These are phyloP conservation scores for Penicillium hesseltinei DNA, from an alignment of 2,329 filamentous ascomycete genomes.

Conservation along the genomic window DNA sequence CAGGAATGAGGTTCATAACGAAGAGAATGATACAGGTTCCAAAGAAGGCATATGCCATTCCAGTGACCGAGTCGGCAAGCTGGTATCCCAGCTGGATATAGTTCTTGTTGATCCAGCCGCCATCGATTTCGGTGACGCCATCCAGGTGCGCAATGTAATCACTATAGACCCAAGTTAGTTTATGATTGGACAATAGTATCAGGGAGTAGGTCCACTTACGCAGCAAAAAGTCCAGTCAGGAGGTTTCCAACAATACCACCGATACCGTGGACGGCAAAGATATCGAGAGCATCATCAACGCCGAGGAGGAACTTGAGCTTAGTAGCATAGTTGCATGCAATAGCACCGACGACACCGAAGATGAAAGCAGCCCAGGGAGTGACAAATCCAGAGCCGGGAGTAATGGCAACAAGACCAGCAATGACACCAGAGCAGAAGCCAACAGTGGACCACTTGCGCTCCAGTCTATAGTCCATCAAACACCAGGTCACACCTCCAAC, in stretches of 20 bases:
- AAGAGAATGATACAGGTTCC: conserved; percentile 77
- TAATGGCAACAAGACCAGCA: conserved; percentile 82
- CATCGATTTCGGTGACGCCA: conserved; percentile 63
- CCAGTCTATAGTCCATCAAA: conserved; percentile 80
- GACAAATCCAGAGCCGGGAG: conserved; percentile 81
- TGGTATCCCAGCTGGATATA: conserved; percentile 84
- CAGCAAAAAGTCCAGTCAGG: conserved; percentile 77
- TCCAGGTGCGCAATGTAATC: conserved; percentile 83
- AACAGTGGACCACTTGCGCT: conserved; percentile 88
- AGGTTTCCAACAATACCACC: conserved; percentile 78
- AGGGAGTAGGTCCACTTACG: conserved; percentile 45
- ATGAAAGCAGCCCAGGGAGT: conserved; percentile 80
- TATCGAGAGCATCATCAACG: conserved; percentile 83
- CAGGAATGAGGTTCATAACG: conserved; percentile 74
- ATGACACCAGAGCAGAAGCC: conserved; percentile 91
- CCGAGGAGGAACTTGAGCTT: conserved; percentile 82
- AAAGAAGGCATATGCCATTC: conserved; percentile 74
- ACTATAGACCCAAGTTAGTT: conserved; percentile 33
- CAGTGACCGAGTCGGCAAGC: conserved; percentile 74
- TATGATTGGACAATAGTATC: neutral
- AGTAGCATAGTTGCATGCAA: conserved; percentile 82
- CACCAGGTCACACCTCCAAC: conserved; percentile 88
- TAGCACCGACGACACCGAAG: conserved; percentile 72
- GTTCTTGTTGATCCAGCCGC: conserved; percentile 80
- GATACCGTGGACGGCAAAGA: conserved; percentile 78